Base-by-base conservation (phyloP, 129 eudicot genomes). In the Centaurea solstitialis region DNA sequence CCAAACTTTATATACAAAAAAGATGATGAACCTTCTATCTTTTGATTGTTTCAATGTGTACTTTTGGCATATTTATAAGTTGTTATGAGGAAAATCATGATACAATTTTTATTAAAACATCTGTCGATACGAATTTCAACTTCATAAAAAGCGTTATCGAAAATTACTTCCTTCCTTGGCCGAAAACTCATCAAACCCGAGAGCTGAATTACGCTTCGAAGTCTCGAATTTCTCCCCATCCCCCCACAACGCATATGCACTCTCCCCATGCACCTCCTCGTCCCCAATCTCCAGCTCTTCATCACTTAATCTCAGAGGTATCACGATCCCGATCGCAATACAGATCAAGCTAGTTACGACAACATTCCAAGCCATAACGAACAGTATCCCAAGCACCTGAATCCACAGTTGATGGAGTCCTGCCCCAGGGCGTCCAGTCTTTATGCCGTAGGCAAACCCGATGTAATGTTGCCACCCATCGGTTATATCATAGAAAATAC, bases 381-480 rank as follows among this genome's bases (percentile, higher is more conserved):
- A 90, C 8, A 69, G 38, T 39, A 91, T 74, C 61, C 95, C 95
- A 8, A 72, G 39, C 50, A 88, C 47, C 17, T 91, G 95, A 69
- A 85, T 40, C 23, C 88, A 88, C 86, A 91, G 80, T 78, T 91
- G 95, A 9, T 12, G 45, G 3, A 91, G 17, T 64, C 95, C 95
- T 4, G 83, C 92, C 5, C 70, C 9, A 1, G 75, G 26, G 26
- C 37, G 68, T 0, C 88, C 90, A 6, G 70, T 81, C 21, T 85
- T 86, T 69, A 91, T 65, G 26, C 79, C 92, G 35, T 88, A 86
- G 37, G 67, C 78, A 0, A 91, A n/a, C 53, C 92, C 95, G 17
- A 82, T 85, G 70, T 88, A 88, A 22, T 85, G 86, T 75, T 84
- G 84, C 90, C 90, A 85, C 68, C 82, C 80, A 10, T 78, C 73